Evolutionary conservation across 345 rosid species (phyloP).

Genomic region (Brassica rapa): DNA sequence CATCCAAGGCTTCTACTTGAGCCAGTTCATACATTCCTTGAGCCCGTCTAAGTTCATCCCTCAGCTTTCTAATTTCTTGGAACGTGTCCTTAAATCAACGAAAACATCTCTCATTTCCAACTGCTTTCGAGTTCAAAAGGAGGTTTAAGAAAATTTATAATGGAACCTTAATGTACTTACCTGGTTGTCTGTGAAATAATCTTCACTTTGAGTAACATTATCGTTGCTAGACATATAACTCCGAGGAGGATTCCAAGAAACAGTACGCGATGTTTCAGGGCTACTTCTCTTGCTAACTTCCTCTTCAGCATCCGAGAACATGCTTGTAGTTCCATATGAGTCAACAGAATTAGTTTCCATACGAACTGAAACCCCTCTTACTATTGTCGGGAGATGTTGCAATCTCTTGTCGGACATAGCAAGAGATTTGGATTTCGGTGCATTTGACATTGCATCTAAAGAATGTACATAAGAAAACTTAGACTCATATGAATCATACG

Average conservation of each 20-base stretch:
- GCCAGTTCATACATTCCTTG: constrained; percentile 72
- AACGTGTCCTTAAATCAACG: constrained; percentile 44
- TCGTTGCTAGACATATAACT: constrained; percentile 34
- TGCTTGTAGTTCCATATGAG: constrained; percentile 22
- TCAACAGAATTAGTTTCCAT: constrained; percentile 29
- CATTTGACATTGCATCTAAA: constrained; percentile 28
- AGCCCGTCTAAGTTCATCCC: constrained; percentile 73
- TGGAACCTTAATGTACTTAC: constrained; percentile 47
- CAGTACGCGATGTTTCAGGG: background rate
- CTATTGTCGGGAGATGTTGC: constrained; percentile 22
- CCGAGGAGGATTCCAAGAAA: constrained; percentile 19
- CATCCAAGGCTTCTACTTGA: constrained; percentile 69
- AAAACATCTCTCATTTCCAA: background rate
- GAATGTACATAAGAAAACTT: constrained; percentile 13
- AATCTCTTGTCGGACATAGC: constrained; percentile 26
- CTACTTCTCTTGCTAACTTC: constrained; percentile 31
- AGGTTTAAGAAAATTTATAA: background rate
- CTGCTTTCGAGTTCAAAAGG: background rate
- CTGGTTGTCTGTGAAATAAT: constrained; percentile 48
- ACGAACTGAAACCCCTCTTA: constrained; percentile 21
- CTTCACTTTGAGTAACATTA: constrained; percentile 39
- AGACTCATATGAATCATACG: constrained; percentile 8
- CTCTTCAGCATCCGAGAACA: constrained; percentile 19
- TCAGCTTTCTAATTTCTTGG: constrained; percentile 58
- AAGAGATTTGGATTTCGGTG: constrained; percentile 8